phyloP scores from a whole-genome alignment of 2,329 filamentous ascomycete species.

The Calonectria hongkongensis region DNA sequence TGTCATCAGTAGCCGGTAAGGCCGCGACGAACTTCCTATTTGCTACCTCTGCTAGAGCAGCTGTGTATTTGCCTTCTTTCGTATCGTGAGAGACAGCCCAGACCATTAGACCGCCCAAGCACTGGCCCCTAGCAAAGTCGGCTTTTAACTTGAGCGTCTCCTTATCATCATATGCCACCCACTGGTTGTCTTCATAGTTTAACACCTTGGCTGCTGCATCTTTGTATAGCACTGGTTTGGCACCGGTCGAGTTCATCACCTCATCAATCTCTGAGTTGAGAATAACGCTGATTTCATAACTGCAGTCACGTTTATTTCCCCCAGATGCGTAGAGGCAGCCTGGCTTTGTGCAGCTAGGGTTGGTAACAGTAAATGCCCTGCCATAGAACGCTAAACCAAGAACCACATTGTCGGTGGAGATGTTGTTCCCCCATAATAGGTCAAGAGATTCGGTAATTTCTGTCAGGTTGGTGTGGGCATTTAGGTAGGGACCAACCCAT shows the following conservation, averaged over 20 bases:
- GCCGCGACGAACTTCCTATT: background rate
- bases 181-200: conserved; percentile 16
- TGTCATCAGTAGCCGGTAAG: background rate
- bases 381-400: conserved; percentile 41
- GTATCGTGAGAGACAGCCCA: conserved; percentile 44
- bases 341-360: background rate
- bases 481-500: conserved; percentile 31
- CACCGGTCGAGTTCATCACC: background rate
- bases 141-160: conserved; percentile 36
- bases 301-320: conserved; percentile 10
- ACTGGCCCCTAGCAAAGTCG: conserved; percentile 22
- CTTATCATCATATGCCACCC: conserved; percentile 34
- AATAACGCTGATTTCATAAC: conserved; percentile 25
- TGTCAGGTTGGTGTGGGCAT: conserved; percentile 44
- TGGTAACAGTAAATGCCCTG: conserved; percentile 39
- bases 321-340: conserved; percentile 28
- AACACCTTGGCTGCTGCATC: conserved; percentile 33
- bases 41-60: background rate
- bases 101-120: conserved; percentile 41
- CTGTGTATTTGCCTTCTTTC: conserved; percentile 32
- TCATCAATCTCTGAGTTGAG: conserved; percentile 32
- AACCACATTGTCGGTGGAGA: conserved; percentile 23
- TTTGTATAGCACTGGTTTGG: conserved; percentile 20
- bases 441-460: conserved; percentile 37
- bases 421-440: conserved; percentile 40